Evolutionary conservation across 805 yeast species (phyloP).

Genomic region (Sungouiozyma intestinalis): DNA sequence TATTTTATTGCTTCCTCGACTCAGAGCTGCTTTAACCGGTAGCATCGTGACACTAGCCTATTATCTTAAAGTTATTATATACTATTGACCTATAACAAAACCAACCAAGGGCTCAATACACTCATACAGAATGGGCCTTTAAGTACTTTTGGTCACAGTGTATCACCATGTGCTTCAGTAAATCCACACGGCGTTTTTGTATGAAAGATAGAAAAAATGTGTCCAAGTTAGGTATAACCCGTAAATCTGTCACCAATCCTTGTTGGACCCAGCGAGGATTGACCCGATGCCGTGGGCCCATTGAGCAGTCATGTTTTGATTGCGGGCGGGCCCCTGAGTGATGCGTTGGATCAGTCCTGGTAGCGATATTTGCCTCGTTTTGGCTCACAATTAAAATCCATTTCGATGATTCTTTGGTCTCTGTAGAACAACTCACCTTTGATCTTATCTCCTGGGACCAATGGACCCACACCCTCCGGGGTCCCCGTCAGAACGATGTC

Average conservation of each 20-base stretch:
- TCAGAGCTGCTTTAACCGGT: constrained; percentile 14
- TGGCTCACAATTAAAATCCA: constrained; percentile 13
- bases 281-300: too few species aligned
- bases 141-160: neutral
- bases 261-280: neutral
- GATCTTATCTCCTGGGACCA: constrained; percentile 69
- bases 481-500: constrained; percentile 93
- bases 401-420: constrained; percentile 45
- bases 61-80: too few species aligned
- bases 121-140: too few species aligned
- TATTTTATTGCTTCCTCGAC: constrained; percentile 13
- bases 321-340: too few species aligned
- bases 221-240: neutral
- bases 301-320: too few species aligned
- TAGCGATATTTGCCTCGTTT: neutral
- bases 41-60: too few species aligned
- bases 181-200: neutral
- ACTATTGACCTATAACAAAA: neutral
- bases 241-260: neutral
- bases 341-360: neutral
- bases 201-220: neutral
- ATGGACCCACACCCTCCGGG: constrained; percentile 91
- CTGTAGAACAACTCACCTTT: constrained; percentile 50
- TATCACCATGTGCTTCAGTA: neutral
- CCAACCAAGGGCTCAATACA: too few species aligned